These are phyloP conservation scores for Aegilops umbellulata DNA, from an alignment of 176 grass and related monocot genomes.

Conservation along the genomic window DNA sequence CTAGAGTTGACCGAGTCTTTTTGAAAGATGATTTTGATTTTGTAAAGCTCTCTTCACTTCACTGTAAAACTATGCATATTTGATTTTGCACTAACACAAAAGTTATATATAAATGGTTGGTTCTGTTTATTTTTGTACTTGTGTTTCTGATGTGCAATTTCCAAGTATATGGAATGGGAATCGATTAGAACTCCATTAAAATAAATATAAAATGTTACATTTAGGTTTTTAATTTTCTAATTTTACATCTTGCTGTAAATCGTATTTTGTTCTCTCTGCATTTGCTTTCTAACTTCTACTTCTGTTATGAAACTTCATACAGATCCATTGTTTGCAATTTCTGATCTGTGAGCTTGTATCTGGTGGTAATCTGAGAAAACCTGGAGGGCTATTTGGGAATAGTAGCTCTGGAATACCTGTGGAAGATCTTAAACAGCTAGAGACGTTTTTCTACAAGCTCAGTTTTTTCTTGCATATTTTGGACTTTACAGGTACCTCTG, in stretches of 20 bases:
- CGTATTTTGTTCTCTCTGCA: conserved; percentile 24
- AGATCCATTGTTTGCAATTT: conserved; percentile 98
- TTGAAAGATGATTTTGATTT: not conserved
- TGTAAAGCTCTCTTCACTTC: too few relatives aligned
- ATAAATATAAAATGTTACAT: conserved; percentile 1
- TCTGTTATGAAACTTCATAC: conserved; percentile 30
- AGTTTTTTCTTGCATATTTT: conserved; percentile 99
- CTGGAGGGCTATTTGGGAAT: conserved; percentile 96
- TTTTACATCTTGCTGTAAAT: conserved; percentile 5
- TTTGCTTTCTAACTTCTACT: conserved; percentile 34
- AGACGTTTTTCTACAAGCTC: conserved; percentile 99
- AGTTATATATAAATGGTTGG: too few relatives aligned
- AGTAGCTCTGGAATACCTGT: conserved; percentile 94
- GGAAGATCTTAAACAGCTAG: conserved; percentile 95
- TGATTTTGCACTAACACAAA: too few relatives aligned
- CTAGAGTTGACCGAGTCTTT: not conserved
- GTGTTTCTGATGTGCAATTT: conserved; percentile 1
- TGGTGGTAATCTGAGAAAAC: conserved; percentile 92
- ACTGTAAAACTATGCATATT: too few relatives aligned
- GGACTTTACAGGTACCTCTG: conserved; percentile 79
- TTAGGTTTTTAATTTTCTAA: not conserved
- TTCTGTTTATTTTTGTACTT: not conserved
- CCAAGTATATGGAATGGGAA: not conserved
- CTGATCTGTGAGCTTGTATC: conserved; percentile 95
- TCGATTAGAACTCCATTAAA: not conserved